Conservation (phyloP, 108 stramenopile genomes). For the Epithemia pelagica region DNA sequence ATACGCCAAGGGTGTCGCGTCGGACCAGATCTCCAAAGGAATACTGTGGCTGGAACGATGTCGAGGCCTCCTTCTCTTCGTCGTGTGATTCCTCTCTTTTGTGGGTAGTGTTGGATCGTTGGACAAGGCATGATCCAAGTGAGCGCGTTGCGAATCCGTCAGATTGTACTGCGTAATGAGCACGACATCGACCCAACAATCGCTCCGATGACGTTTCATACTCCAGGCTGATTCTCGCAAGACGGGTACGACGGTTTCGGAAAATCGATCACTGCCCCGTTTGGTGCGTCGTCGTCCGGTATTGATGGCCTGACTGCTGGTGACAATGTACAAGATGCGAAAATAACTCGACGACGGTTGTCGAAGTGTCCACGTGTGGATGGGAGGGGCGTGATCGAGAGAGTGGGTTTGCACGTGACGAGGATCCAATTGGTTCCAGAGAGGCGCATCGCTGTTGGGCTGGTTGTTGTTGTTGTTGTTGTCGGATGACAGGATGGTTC, state of each 20-base stretch:
- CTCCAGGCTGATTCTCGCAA: slow-evolving; percentile 6
- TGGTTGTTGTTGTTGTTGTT: no score
- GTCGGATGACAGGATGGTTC: no score
- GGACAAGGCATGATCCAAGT: neutral
- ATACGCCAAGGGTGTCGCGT: slow-evolving; percentile 12
- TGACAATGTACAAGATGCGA: slow-evolving; percentile 47
- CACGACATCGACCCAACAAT: neutral
- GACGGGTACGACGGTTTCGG: slow-evolving; percentile 52
- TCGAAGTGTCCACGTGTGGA: no score
- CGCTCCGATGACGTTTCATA: neutral
- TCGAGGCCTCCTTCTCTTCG: neutral
- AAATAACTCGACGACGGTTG: neutral
- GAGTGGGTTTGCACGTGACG: no score
- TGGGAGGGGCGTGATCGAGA: no score
- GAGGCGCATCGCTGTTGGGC: no score
- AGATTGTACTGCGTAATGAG: neutral
- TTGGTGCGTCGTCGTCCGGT: slow-evolving; percentile 43
- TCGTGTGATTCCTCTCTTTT: neutral
- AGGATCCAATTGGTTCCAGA: no score
- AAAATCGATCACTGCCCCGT: slow-evolving; percentile 45
- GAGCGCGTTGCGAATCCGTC: neutral
- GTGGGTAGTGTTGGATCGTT: neutral
- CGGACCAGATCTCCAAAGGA: neutral
- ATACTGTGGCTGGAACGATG: neutral
- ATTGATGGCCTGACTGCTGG: slow-evolving; percentile 53